Percentiles rank a stretch among this genome's conserved stretches.
These are phyloP conservation scores for Phenoliferia sp. DNA, from an alignment of 1,284 basidiomycete genomes.

Conservation along the genomic window DNA sequence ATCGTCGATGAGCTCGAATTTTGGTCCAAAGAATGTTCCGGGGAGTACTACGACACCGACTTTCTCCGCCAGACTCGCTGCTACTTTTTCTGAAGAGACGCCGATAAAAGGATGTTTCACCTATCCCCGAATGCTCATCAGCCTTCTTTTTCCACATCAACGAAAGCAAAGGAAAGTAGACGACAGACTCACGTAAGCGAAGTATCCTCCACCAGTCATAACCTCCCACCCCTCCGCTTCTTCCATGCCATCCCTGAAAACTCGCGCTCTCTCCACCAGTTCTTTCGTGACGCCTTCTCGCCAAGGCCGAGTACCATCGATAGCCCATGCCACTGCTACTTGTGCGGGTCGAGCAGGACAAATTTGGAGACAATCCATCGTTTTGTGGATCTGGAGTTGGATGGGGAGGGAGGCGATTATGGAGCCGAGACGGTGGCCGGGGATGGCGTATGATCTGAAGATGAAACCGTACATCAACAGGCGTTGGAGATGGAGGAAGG, in stretches of 20 bases:
- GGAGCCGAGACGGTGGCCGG: conserved; percentile 75
- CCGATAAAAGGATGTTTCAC: conserved; percentile 60
- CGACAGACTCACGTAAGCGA: conserved; percentile 25
- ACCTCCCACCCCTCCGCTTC: conserved; percentile 41
- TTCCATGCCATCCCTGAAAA: conserved; percentile 50
- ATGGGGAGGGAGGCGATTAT: conserved; percentile 63
- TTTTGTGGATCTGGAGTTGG: conserved; percentile 55
- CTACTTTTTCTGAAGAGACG: conserved; percentile 47
- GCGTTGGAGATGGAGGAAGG: not conserved
- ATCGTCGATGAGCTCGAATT: conserved; percentile 42
- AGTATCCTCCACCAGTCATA: conserved; percentile 40
- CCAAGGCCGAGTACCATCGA: conserved; percentile 35
- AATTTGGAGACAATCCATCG: conserved; percentile 72
- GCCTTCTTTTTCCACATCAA: not conserved
- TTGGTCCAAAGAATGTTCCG: conserved; percentile 59
- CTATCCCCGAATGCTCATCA: conserved; percentile 29
- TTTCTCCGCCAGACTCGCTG: conserved; percentile 56
- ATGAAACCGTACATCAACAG: conserved; percentile 25
- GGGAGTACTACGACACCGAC: conserved; percentile 66
- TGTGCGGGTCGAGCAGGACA: conserved; percentile 70
- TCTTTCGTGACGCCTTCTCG: conserved; percentile 52
- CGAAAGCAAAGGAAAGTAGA: not conserved
- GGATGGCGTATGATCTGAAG: conserved; percentile 75
- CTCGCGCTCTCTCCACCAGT: conserved; percentile 54
- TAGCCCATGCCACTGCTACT: conserved; percentile 52